Evolutionary conservation across 2,329 filamentous ascomycete species (phyloP).

Genomic region (Chalaropsis thielavioides): DNA sequence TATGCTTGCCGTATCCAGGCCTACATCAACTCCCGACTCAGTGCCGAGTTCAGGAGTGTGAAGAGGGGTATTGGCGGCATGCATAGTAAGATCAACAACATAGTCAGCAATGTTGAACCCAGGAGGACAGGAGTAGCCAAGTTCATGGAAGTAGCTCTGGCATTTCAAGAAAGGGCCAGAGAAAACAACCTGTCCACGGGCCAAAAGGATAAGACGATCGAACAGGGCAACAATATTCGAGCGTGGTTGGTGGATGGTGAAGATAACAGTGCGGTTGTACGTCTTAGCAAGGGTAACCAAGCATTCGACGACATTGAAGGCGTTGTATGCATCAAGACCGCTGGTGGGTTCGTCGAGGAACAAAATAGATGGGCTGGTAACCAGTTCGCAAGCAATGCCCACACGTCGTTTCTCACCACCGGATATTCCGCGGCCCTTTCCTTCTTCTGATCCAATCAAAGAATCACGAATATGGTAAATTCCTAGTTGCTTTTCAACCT

Average conservation of each 20-base stretch:
- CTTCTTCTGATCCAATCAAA: slow-evolving; percentile 89
- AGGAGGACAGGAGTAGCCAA: slow-evolving; percentile 84
- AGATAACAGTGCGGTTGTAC: slow-evolving; percentile 93
- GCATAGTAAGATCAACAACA: slow-evolving; percentile 94
- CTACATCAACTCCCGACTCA: slow-evolving; percentile 31
- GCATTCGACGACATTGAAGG: slow-evolving; percentile 95
- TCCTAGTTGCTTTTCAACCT: slow-evolving; percentile 90
- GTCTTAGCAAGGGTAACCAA: slow-evolving; percentile 87
- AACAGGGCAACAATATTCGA: slow-evolving; percentile 98
- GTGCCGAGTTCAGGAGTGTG: slow-evolving; percentile 39
- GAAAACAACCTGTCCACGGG: slow-evolving; percentile 79
- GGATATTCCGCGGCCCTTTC: slow-evolving; percentile 84
- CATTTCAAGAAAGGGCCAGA: slow-evolving; percentile 81
- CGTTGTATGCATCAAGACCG: slow-evolving; percentile 89
- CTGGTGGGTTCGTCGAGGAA: slow-evolving; percentile 97
- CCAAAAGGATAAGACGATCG: slow-evolving; percentile 81
- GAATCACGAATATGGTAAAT: slow-evolving; percentile 92
- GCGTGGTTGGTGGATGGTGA: slow-evolving; percentile 94
- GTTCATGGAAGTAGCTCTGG: slow-evolving; percentile 79
- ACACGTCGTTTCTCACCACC: slow-evolving; percentile 94
- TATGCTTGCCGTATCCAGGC: slow-evolving; percentile 35
- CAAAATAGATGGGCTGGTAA: slow-evolving; percentile 91
- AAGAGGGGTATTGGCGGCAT: slow-evolving; percentile 52
- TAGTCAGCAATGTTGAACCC: slow-evolving; percentile 99
- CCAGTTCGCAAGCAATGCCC: slow-evolving; percentile 91